Conservation (phyloP, 768 basidiomycete species). For the Kwoniella heveanensis region DNA sequence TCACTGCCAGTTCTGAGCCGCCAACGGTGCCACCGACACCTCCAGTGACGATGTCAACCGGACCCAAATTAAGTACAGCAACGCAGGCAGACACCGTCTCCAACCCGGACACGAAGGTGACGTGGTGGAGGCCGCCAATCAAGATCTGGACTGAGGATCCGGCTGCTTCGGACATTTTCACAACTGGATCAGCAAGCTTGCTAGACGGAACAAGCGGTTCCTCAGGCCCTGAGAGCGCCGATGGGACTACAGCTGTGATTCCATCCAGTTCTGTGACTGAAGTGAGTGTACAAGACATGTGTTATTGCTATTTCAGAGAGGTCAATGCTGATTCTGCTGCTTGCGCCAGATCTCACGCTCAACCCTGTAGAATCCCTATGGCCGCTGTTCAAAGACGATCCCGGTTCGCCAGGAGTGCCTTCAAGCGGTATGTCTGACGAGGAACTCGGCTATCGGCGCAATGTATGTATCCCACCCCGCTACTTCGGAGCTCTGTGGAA, state of each 20-base stretch:
- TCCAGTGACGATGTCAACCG: neutral
- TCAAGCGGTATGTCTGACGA: slow-evolving; percentile 6
- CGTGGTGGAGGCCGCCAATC: neutral
- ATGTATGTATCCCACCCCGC: slow-evolving; percentile 16
- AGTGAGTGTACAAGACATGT: neutral
- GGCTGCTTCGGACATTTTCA: neutral
- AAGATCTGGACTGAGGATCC: neutral
- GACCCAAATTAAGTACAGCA: neutral
- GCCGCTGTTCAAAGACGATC: too few species aligned
- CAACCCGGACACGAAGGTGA: neutral
- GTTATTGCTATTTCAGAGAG: too few species aligned
- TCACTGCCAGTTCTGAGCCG: neutral
- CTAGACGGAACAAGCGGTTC: neutral
- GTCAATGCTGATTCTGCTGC: neutral
- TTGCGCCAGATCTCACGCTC: too few species aligned
- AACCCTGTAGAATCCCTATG: too few species aligned
- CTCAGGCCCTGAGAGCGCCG: neutral
- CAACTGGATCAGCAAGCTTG: neutral
- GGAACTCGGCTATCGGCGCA: slow-evolving; percentile 9
- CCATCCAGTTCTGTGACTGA: neutral
- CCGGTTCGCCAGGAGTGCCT: neutral
- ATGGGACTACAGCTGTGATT: neutral
- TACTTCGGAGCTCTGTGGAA: slow-evolving; percentile 14
- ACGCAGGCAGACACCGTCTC: neutral
- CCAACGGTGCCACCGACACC: neutral